Base-by-base conservation (phyloP, 2,329 filamentous ascomycete species). In the Diaporthe aspalathi region DNA sequence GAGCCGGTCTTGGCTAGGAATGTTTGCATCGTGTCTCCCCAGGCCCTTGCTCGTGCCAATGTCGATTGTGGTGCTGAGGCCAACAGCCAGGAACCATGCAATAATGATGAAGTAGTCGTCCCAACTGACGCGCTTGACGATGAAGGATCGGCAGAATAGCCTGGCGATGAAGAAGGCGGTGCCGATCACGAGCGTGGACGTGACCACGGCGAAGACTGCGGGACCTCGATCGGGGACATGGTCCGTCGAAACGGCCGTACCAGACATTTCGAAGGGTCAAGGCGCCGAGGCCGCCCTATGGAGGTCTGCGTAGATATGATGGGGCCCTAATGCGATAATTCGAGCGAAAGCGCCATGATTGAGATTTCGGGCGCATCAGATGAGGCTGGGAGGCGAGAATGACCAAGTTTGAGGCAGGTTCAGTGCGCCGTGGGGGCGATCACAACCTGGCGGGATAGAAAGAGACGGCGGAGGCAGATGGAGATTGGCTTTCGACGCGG, bases 91-190 rank as follows among this genome's bases (percentile, higher is more conserved):
- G 16, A 90, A 75, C 95, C 94, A 97, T 69, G 94, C 94, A 50
- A 93, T 75, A 14, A 94, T 81, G 80, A 97, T 96, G 76, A 93
- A 89, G 81, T 91, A 92, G 84, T 97, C 95, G 81, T 97, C 94
- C 84, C 89, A 88, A 69, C 87, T 90, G 66, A 94, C 82, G 68
- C 88, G 90, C 75, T 89, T 89, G 70, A 97, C 91, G 63, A 98
- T 91, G 57, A 87, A 89, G 63, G 89, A 85, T 35, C 94, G 89
- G 72, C 93, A 94, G 52, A 93, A 82, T 75, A 97, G 85, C 68
- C 95, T 90, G 45, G 93, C 87, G 52, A 86, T 85, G 75, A 97
- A 93, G 78, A 97, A 95, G 68, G 92, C 77, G 49, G 92, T 92
- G 66, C 93, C 90, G 67, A 95, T 80, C 27, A 87, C 87, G 73